Evolutionary conservation across 129 eudicot species (phyloP).

Genomic region (Calendula officinalis): DNA sequence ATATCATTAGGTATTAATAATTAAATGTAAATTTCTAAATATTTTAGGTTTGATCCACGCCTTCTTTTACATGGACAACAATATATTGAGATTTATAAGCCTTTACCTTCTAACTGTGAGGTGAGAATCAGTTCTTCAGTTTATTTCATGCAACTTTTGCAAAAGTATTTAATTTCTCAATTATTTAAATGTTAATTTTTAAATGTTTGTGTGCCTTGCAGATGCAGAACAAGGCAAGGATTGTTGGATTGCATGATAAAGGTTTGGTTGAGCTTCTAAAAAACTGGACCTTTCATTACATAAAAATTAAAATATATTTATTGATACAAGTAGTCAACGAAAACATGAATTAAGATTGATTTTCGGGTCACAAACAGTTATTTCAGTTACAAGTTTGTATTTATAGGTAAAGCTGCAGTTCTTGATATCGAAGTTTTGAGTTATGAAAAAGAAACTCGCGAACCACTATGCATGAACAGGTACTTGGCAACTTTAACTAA

Average conservation of each 20-base stretch:
- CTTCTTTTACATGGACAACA: constrained; percentile 96
- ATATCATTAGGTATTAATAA: neutral
- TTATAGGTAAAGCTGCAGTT: constrained; percentile 85
- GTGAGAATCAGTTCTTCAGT: constrained; percentile 46
- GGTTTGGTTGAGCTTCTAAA: constrained; percentile 44
- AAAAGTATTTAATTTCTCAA: neutral
- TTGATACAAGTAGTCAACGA: no score
- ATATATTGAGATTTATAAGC: constrained; percentile 85
- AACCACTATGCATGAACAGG: constrained; percentile 82
- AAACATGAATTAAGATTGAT: neutral
- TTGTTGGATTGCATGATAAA: constrained; percentile 96
- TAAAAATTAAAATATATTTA: no score
- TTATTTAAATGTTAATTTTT: neutral
- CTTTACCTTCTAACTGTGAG: constrained; percentile 65
- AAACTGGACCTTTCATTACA: neutral
- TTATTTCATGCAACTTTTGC: constrained; percentile 3
- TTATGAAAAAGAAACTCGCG: constrained; percentile 69
- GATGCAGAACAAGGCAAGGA: constrained; percentile 67
- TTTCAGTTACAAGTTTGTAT: constrained; percentile 13
- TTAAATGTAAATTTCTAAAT: constrained; percentile 7
- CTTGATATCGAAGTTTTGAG: constrained; percentile 70
- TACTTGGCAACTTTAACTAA: constrained; percentile 12
- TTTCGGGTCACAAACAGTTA: constrained; percentile 4
- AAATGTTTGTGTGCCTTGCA: constrained; percentile 35
- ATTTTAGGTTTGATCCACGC: constrained; percentile 79